Base-by-base conservation (phyloP, 495 filamentous ascomycete genomes). In the Penicillium riverlandense region DNA sequence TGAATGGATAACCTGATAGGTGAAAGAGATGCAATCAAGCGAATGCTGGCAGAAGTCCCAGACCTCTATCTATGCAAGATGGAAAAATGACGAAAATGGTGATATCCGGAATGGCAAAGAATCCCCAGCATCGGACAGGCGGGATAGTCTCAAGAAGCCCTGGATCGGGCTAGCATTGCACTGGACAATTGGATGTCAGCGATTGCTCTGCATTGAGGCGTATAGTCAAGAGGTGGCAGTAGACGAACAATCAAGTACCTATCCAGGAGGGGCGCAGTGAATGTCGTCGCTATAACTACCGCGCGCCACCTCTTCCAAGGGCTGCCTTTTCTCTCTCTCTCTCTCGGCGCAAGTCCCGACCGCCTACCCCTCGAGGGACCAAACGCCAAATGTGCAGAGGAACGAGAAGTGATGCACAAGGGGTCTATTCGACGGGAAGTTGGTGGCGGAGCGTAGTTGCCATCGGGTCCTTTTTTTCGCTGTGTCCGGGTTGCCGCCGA, bases 381-480 rank as follows among this genome's bases (percentile, higher is more conserved):
- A 33, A n/a, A 15, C 40, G 27, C 9, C n/a, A 34, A 8, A 34
- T 10, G n/a, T 34, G 7, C 32, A 11, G 9, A 34, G 9, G 10
- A 11, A 34, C n/a, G 32, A 34, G 7, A 34, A 11, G 32, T 7
- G 32, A 10, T 34, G 32, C 10, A 16, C 41, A 10, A n/a, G 14
- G 16, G 38, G 22, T 15, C 11, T 29, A 28, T 14, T 7, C 4
- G 16, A 31, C 27, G 15, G 1, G 11, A 31, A 34, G 9, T 34
- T 29, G 37, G 39, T 14, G 37, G 44, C 37, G 38, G 38, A 39
- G 36, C 41, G 40, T 34, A 40, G 45, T 48, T 45, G 52, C 48
- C 48, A 49, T 53, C 43, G 43, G 54, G 52, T 47, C 12, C 50
- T 48, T 51, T 55, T 58, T 59, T 59, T 55, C 53, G 49, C 50